Evolutionary conservation across 352 stramenopile genomes (phyloP).

Genomic region (Plasmopara halstedii): DNA sequence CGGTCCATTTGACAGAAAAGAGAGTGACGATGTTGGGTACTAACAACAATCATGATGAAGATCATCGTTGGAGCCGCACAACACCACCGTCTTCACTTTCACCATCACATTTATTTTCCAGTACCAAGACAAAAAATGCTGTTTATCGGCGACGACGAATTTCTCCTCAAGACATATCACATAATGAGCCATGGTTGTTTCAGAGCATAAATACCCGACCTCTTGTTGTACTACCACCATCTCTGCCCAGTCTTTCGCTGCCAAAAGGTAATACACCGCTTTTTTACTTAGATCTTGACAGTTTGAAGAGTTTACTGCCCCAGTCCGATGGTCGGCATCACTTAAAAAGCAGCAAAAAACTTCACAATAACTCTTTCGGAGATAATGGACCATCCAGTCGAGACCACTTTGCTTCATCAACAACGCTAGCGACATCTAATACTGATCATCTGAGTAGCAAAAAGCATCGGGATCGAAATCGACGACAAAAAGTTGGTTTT

Average conservation of each 20-base stretch:
- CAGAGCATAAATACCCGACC: constrained; percentile 41
- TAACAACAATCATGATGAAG: constrained; percentile 26
- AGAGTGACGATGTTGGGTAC: neutral
- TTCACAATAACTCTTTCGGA: constrained; percentile 4
- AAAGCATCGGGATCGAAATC: constrained; percentile 6
- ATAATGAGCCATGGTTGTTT: constrained; percentile 64
- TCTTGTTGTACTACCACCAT: constrained; percentile 6
- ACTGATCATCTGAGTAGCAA: constrained; percentile 1
- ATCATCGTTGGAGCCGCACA: constrained; percentile 10
- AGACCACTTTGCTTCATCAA: constrained; percentile 16
- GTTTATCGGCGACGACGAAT: constrained; percentile 14
- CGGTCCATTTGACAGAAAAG: neutral
- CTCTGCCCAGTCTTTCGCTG: constrained; percentile 12
- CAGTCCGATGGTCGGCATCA: constrained; percentile 10
- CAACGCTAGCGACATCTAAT: constrained; percentile 38
- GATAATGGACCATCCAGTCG: constrained; percentile 4
- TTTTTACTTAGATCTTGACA: constrained; percentile 65
- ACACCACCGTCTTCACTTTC: constrained; percentile 2
- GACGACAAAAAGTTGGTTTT: constrained; percentile 4
- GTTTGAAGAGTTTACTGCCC: constrained; percentile 51
- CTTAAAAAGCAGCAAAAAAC: constrained; percentile 19
- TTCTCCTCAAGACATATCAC: constrained; percentile 8
- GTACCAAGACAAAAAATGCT: constrained; percentile 12
- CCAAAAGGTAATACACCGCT: constrained; percentile 23
- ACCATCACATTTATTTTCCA: constrained; percentile 2